A percentile compares a stretch with the other conserved stretches of the same genome.
These are phyloP conservation scores for Epichloe festucae DNA, from an alignment of 2,329 filamentous ascomycete genomes.

Conservation along the genomic window DNA sequence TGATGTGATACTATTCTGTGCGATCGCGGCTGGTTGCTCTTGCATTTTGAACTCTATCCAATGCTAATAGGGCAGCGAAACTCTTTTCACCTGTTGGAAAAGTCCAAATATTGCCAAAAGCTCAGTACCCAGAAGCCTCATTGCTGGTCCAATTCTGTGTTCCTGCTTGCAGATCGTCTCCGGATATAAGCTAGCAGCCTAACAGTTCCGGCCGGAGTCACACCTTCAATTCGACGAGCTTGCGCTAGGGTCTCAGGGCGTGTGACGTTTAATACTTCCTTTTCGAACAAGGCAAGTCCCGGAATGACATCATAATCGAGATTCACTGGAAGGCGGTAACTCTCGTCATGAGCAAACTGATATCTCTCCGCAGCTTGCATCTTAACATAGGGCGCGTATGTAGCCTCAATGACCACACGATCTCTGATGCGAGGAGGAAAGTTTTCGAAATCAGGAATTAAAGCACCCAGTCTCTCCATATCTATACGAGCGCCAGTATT, in stretches of 20 bases:
- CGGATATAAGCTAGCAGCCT: conserved; percentile 51
- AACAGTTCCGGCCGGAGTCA: conserved; percentile 48
- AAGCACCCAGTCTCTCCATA: conserved; percentile 40
- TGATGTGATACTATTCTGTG: neutral
- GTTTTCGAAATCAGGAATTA: conserved; percentile 42
- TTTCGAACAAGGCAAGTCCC: conserved; percentile 72
- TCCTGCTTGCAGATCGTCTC: neutral
- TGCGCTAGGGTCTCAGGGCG: conserved; percentile 79
- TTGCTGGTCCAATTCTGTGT: neutral
- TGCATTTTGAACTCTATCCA: neutral
- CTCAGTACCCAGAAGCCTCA: neutral
- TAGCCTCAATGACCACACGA: conserved; percentile 68
- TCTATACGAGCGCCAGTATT: conserved; percentile 31
- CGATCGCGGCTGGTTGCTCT: neutral
- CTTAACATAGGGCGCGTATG: conserved; percentile 76
- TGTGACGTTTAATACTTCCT: conserved; percentile 52
- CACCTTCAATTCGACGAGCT: conserved; percentile 74
- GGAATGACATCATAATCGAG: conserved; percentile 63
- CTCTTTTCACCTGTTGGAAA: neutral
- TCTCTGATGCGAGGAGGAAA: conserved; percentile 47
- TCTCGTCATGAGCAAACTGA: conserved; percentile 64
- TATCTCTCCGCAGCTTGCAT: conserved; percentile 55
- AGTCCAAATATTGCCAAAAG: neutral
- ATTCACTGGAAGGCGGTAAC: conserved; percentile 54
- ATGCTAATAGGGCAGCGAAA: neutral